phyloP scores from a whole-genome alignment of 495 filamentous ascomycete genomes.

The Mytilinidion resinicola region DNA sequence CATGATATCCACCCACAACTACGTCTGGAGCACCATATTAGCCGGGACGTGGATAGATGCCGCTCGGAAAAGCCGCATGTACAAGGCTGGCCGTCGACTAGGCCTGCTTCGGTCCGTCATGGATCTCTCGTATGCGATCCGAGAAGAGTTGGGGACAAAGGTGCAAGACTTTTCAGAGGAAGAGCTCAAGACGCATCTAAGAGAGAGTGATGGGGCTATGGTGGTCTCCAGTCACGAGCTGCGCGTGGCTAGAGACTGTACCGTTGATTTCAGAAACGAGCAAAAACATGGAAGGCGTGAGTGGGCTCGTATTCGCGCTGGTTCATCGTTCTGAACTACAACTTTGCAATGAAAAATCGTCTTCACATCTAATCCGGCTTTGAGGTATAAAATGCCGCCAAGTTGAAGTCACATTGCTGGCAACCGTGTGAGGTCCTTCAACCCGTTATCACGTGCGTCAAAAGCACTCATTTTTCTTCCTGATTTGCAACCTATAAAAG shows the following conservation, averaged over 20 bases:
- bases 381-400: too few species aligned
- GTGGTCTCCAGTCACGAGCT: slow-evolving; percentile 11
- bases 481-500: too few species aligned
- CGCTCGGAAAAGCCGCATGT: slow-evolving; percentile 19
- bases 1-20: slow-evolving; percentile 24
- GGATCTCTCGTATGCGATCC: slow-evolving; percentile 25
- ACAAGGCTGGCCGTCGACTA: slow-evolving; percentile 15
- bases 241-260: slow-evolving; percentile 1
- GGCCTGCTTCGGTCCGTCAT: slow-evolving; percentile 21
- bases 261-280: too few species aligned
- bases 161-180: slow-evolving; percentile 18
- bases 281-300: too few species aligned
- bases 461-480: too few species aligned
- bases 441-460: too few species aligned
- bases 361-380: too few species aligned
- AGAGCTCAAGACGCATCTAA: slow-evolving; percentile 24
- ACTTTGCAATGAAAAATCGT: too few species aligned
- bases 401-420: too few species aligned
- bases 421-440: too few species aligned
- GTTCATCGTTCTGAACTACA: too few species aligned
- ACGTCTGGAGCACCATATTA: slow-evolving; percentile 27
- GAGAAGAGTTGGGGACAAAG: slow-evolving; percentile 24
- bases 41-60: slow-evolving; percentile 30
- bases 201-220: slow-evolving; percentile 10
- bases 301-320: too few species aligned